Evolutionary conservation across 1,284 basidiomycete species (phyloP).

Genomic region (Fomitopsis pinicola): DNA sequence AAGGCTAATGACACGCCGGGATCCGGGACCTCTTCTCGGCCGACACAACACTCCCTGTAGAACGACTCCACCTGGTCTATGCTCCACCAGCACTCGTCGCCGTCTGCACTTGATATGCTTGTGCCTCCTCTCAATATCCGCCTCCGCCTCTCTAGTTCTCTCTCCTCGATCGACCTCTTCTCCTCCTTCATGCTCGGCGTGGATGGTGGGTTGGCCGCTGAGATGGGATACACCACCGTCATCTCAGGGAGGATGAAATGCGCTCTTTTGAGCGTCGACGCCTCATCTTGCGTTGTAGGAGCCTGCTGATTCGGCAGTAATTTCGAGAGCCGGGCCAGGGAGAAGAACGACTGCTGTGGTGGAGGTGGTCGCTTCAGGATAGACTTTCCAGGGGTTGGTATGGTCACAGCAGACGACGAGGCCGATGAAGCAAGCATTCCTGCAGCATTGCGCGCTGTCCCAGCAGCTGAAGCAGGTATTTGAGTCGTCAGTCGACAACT

Average conservation of each 20-base stretch:
- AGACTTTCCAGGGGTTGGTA: slow-evolving; percentile 70
- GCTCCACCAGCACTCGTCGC: slow-evolving; percentile 70
- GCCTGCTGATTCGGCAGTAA: slow-evolving; percentile 46
- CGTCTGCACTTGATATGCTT: slow-evolving; percentile 24
- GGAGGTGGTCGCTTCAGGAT: slow-evolving; percentile 77
- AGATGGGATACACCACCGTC: slow-evolving; percentile 83
- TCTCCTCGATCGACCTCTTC: slow-evolving; percentile 65
- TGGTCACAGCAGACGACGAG: slow-evolving; percentile 73
- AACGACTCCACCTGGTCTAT: slow-evolving; percentile 77
- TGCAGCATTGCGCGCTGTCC: slow-evolving; percentile 20
- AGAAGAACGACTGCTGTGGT: slow-evolving; percentile 63
- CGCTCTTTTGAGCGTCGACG: slow-evolving; percentile 70
- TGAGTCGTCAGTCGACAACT: slow-evolving; percentile 2
- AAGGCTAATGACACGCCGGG: slow-evolving; percentile 65
- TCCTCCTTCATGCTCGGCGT: slow-evolving; percentile 71
- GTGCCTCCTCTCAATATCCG: slow-evolving; percentile 57
- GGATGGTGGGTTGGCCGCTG: slow-evolving; percentile 73
- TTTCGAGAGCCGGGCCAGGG: slow-evolving; percentile 56
- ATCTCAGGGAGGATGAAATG: slow-evolving; percentile 84
- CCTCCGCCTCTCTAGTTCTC: slow-evolving; percentile 57
- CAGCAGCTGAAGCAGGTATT: slow-evolving; percentile 3
- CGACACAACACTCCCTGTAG: slow-evolving; percentile 76
- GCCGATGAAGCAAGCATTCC: slow-evolving; percentile 42
- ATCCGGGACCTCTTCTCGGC: slow-evolving; percentile 70
- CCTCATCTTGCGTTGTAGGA: slow-evolving; percentile 31